Evolutionary conservation across 805 yeast genomes (phyloP), one percentile per base, ranked within the genome.

Genomic region (Starmerella vaccinii): DNA sequence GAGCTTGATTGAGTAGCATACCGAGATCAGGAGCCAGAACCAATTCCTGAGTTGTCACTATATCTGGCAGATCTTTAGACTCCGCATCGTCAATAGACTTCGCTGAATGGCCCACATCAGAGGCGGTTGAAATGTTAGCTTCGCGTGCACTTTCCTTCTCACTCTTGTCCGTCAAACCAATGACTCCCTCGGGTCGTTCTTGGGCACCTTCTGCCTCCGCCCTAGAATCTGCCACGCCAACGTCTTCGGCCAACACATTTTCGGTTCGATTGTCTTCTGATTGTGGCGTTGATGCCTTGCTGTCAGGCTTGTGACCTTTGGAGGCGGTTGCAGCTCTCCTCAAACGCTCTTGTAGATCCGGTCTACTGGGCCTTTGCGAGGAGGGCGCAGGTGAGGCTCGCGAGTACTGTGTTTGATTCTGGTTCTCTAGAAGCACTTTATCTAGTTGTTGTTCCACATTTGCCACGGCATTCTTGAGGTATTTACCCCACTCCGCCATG

Each of bases 261-360:
- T n/a, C 12, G 22, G 5, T 7, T 16, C 4, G 6, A 13, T 34
- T 5, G 6, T 19, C 22, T 19, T 34, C 38, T 21, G 41, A 18
- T 27, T 18, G 23, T 8, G 24, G 41, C 10, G 19, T 24, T 7
- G 35, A 22, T 27, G 19, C 38, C 9, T n/a, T 13, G 38, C 23
- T 12, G 9, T 16, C 33, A 13, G 16, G 3, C 10, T 16, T 26
- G 12, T 19, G 22, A 27, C 55, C 27, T 15, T 32, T 30, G 5
- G 33, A 27, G 5, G 38, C 76, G 73, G 6, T 56, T 12, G 95
- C 87, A 1, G 96, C 96, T 54, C 80, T 66, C 1, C 92, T 94
- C 47, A 89, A 71, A 54, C 97, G 72, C 60, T 89, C 95, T 60
- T 86, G 94, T 57, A 90, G 71, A 0, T 95, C 80, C 18, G 85